Evolutionary conservation across 441 rosid species (phyloP), one percentile per base, ranked within the genome.

Genomic region (Aquilaria agallochum): DNA sequence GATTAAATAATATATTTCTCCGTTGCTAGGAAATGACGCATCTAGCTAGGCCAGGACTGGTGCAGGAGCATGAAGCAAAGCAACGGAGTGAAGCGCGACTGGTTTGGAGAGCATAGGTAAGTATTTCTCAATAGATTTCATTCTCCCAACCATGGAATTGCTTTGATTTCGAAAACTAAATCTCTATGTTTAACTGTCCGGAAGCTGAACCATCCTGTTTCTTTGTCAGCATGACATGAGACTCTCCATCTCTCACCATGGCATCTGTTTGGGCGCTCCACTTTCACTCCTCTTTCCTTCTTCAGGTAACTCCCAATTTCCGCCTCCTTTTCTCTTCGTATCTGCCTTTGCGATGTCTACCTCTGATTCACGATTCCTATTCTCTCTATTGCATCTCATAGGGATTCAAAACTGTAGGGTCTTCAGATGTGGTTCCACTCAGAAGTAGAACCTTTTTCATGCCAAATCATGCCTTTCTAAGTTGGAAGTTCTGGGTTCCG

Each of bases 251-350:
- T 12, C 52, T 42, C 11, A 31, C 8, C 68, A 87, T 84, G 90
- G 69, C 92, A 0, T 74, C 88, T 44, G 40, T 65, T 68, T 73
- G 80, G 83, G 69, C 67, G 72, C 81, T 84, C 56, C 83, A 76
- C 11, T 74, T 67, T 62, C 79, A 67, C 34, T 66, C 81, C 36
- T 20, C 27, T 20, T 68, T 71, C 40, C 65, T 70, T 66, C 63
- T 65, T 56, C 85, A 76, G 86, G 93, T 86, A 69, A 66, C 3
- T 50, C 58, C 54, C 45, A 20, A n/a, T 1, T 6, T 8, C 15
- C n/a, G 36, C 13, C 11, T n/a, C 50, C 7, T 30, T 50, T 3
- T 31, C 13, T 55, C 45, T 50, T 61, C 8, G 60, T 36, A 6
- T 9, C 27, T 3, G 64, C 62, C 31, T 13, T 52, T 30, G 14